A percentile compares a stretch with the other conserved stretches of the same genome.
Evolutionary conservation across 495 filamentous ascomycete species (phyloP).

Genomic region (Pseudotulostoma volvatum): DNA sequence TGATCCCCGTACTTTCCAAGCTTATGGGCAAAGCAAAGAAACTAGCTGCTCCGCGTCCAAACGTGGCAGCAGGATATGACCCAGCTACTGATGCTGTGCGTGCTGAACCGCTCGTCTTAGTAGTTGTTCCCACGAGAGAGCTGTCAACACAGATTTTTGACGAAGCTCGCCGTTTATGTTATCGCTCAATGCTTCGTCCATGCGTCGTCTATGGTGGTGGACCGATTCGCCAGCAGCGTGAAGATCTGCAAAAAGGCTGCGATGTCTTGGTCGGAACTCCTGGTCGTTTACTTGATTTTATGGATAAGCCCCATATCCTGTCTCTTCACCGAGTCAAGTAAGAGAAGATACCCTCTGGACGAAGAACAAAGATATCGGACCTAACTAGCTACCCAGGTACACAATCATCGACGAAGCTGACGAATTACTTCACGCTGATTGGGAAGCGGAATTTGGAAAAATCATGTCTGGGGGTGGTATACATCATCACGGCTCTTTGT

Average conservation of each 20-base stretch:
- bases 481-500: conserved; percentile 9
- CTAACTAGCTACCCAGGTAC: conserved; percentile 28
- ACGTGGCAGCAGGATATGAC: conserved; percentile 30
- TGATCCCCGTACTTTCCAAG: conserved; percentile 77
- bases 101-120: conserved; percentile 72
- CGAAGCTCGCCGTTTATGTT: conserved; percentile 78
- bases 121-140: conserved; percentile 80
- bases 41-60: conserved; percentile 59
- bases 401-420: conserved; percentile 93
- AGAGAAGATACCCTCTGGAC: conserved; percentile 5
- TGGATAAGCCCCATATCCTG: conserved; percentile 48
- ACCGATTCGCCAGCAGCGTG: conserved; percentile 44
- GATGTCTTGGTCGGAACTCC: conserved; percentile 81
- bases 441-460: conserved; percentile 49
- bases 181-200: conserved; percentile 85
- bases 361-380: conserved; percentile 1
- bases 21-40: conserved; percentile 89
- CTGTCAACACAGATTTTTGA: conserved; percentile 88
- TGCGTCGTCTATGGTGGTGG: conserved; percentile 83
- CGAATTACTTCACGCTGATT: conserved; percentile 65
- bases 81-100: conserved; percentile 27
- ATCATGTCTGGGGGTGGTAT: conserved; percentile 68
- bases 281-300: conserved; percentile 71
- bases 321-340: conserved; percentile 63
- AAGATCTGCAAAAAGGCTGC: conserved; percentile 65